Evolutionary conservation across 2,329 filamentous ascomycete genomes (phyloP).

Genomic region (Colletotrichum sp.): DNA sequence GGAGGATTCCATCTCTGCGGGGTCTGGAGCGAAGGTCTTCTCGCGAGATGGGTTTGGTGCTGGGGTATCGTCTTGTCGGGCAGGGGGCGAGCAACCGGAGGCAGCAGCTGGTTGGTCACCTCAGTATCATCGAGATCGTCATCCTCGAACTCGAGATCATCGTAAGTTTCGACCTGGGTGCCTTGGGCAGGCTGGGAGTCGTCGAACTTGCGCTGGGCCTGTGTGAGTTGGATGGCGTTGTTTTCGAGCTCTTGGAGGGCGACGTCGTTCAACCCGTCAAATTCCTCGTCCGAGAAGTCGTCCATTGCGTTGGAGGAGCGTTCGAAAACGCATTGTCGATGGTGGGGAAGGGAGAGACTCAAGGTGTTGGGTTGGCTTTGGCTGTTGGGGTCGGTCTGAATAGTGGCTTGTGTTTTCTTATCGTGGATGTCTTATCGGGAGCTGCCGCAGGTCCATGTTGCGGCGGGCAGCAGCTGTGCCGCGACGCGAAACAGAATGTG

Average conservation of each 20-base stretch:
- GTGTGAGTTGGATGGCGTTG: constrained; percentile 66
- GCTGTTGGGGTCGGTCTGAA: not conserved
- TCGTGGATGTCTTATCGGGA: not conserved
- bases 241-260: constrained; percentile 67
- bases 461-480: not conserved
- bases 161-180: constrained; percentile 32
- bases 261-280: constrained; percentile 65
- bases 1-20: constrained; percentile 41
- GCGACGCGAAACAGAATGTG: not conserved
- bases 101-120: constrained; percentile 55
- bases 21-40: constrained; percentile 1
- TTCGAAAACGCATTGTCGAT: not conserved
- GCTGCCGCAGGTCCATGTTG: not conserved
- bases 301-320: constrained; percentile 43
- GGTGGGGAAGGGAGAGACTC: not conserved
- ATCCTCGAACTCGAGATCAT: constrained; percentile 55
- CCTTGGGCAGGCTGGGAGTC: constrained; percentile 26
- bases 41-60: constrained; percentile 30
- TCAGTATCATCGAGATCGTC: constrained; percentile 65
- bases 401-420: constrained; percentile 12
- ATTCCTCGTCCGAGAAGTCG: constrained; percentile 68
- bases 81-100: constrained; percentile 40
- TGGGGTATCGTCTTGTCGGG: constrained; percentile 41
- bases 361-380: not conserved
- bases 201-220: constrained; percentile 42